These are phyloP conservation scores for Hortiboletus campestris DNA, from an alignment of 768 basidiomycete species.

Conservation along the genomic window DNA sequence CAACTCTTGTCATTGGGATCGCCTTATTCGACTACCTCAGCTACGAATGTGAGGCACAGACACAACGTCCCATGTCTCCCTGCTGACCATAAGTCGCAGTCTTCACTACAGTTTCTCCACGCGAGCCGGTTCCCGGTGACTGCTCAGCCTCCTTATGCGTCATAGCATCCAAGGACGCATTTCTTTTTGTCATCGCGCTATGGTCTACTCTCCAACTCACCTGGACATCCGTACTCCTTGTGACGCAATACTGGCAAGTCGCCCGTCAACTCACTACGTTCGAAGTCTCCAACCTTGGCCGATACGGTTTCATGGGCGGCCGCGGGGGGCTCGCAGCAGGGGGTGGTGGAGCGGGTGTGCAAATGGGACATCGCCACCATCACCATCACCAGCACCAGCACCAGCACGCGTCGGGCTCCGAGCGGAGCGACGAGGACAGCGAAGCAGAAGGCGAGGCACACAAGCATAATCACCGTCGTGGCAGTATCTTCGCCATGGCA, in stretches of 20 bases:
- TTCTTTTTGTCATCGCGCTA: constrained; percentile 74
- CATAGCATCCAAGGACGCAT: constrained; percentile 70
- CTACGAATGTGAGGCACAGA: constrained; percentile 63
- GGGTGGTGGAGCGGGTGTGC: constrained; percentile 53
- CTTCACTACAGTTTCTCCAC: constrained; percentile 44
- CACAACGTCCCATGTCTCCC: background rate
- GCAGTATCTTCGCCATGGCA: constrained; percentile 33
- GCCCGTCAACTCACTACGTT: constrained; percentile 93
- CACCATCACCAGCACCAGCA: constrained; percentile 14
- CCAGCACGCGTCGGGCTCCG: constrained; percentile 32
- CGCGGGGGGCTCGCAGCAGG: constrained; percentile 66
- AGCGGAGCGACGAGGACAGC: constrained; percentile 48
- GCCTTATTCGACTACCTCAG: constrained; percentile 79
- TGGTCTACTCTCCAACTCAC: constrained; percentile 95
- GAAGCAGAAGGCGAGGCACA: constrained; percentile 33
- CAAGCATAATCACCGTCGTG: constrained; percentile 47
- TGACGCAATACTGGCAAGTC: constrained; percentile 89
- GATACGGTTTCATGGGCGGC: constrained; percentile 97
- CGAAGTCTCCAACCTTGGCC: constrained; percentile 92
- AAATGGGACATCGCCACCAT: constrained; percentile 75
- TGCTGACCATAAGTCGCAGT: constrained; percentile 37
- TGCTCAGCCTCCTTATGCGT: constrained; percentile 53
- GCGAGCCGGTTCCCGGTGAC: constrained; percentile 7
- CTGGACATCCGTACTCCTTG: constrained; percentile 89
- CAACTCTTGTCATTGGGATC: constrained; percentile 80